These are phyloP conservation scores for Populus trichocarpa DNA, from an alignment of 441 rosid species.

Conservation along the genomic window DNA sequence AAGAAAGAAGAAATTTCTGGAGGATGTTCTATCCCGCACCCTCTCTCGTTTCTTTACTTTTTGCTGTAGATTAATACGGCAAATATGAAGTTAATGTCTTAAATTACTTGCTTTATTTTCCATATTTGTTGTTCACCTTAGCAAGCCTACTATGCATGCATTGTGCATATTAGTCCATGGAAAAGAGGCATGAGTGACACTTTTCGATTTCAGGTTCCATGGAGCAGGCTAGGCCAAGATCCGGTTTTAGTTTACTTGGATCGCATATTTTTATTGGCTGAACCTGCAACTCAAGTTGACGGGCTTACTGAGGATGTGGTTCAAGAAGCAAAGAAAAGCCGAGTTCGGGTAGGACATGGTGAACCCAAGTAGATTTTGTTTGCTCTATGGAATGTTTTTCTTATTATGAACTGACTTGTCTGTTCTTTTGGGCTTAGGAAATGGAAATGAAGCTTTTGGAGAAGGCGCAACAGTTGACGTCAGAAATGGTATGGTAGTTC, in stretches of 20 bases:
- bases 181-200: conserved; percentile 6
- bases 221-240: conserved; percentile 99
- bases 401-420: conserved; percentile 17
- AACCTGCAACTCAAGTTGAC: conserved; percentile 85
- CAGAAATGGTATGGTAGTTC: conserved; percentile 77
- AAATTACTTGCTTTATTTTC: not conserved
- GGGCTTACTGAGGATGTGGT: conserved; percentile 82
- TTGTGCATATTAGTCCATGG: not conserved
- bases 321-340: conserved; percentile 86
- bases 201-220: conserved; percentile 72
- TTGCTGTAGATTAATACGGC: not conserved
- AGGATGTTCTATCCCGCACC: not conserved
- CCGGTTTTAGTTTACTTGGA: conserved; percentile 91
- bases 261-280: conserved; percentile 84
- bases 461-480: conserved; percentile 56
- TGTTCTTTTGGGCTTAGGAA: conserved; percentile 53
- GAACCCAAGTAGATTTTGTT: conserved; percentile 18
- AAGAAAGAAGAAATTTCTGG: not conserved
- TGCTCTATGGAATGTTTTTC: conserved; percentile 8
- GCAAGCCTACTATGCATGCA: not conserved
- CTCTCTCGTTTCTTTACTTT: not conserved
- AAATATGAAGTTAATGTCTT: not conserved
- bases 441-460: conserved; percentile 90
- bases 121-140: not conserved
- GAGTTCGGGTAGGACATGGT: conserved; percentile 69